phyloP scores from a whole-genome alignment of 306 rosid genomes.

The Citrullus colocynthis region DNA sequence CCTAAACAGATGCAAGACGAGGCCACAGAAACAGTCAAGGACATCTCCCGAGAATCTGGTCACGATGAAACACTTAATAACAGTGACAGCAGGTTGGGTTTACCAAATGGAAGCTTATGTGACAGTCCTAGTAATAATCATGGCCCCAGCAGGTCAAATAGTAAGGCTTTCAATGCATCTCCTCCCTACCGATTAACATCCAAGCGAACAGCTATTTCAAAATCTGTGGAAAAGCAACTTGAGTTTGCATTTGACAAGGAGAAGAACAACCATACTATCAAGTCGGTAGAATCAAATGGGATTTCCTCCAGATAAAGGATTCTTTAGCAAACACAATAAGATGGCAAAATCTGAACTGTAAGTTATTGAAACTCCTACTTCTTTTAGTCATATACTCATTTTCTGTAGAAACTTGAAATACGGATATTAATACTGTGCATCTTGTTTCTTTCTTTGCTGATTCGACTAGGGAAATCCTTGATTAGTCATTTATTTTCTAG shows the following conservation, averaged over 20 bases:
- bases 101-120: conserved; percentile 25
- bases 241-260: conserved; percentile 43
- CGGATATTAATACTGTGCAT: not conserved
- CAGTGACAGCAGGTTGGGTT: conserved; percentile 20
- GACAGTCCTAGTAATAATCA: conserved; percentile 39
- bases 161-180: conserved; percentile 71
- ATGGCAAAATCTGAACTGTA: conserved; percentile 3
- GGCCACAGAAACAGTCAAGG: conserved; percentile 21
- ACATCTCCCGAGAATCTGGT: conserved; percentile 18
- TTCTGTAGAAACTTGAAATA: not conserved
- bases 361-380: not conserved
- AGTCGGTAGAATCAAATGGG: conserved; percentile 1
- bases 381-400: not conserved
- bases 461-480: not conserved
- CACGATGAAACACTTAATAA: conserved; percentile 24
- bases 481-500: not conserved
- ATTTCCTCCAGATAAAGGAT: not conserved
- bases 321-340: not conserved
- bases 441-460: not conserved
- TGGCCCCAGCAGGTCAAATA: conserved; percentile 24
- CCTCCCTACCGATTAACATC: conserved; percentile 87
- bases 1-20: conserved; percentile 24
- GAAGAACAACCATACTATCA: not conserved
- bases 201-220: conserved; percentile 58
- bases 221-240: conserved; percentile 93